Conservation (phyloP, 1,139 yeast genomes). For the Diutina mesorugosa region DNA sequence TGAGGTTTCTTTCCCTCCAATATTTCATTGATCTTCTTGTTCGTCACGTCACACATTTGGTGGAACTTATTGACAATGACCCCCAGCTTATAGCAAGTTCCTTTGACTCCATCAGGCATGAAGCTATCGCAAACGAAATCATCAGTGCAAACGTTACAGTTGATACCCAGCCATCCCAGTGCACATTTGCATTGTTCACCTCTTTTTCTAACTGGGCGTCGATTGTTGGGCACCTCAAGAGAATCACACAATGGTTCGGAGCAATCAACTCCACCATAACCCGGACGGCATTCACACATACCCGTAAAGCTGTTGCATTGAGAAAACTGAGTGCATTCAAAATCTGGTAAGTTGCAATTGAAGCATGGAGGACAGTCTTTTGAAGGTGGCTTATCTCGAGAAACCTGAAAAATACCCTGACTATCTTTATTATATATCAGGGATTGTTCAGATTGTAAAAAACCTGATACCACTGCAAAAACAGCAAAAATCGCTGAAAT, state of each 20-base stretch:
- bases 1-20: slow-evolving; percentile 76
- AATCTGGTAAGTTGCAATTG: slow-evolving; percentile 87
- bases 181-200: slow-evolving; percentile 53
- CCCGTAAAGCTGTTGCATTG: slow-evolving; percentile 80
- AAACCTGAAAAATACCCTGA: not conserved
- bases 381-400: slow-evolving; percentile 3
- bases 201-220: slow-evolving; percentile 48
- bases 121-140: slow-evolving; percentile 75
- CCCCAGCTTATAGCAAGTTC: slow-evolving; percentile 88
- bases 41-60: slow-evolving; percentile 93
- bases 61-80: slow-evolving; percentile 67
- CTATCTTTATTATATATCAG: not conserved
- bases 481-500: not conserved
- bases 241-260: slow-evolving; percentile 84
- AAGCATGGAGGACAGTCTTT: slow-evolving; percentile 73
- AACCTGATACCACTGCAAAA: not conserved
- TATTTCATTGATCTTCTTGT: slow-evolving; percentile 69
- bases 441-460: not conserved
- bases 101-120: slow-evolving; percentile 78
- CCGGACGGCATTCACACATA: slow-evolving; percentile 81
- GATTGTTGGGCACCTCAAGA: slow-evolving; percentile 45
- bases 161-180: slow-evolving; percentile 87
- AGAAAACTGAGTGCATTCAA: slow-evolving; percentile 83
- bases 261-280: slow-evolving; percentile 92
- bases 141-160: slow-evolving; percentile 69